Evolutionary conservation across 768 basidiomycete species (phyloP).

Genomic region (Termitomyces sp.): DNA sequence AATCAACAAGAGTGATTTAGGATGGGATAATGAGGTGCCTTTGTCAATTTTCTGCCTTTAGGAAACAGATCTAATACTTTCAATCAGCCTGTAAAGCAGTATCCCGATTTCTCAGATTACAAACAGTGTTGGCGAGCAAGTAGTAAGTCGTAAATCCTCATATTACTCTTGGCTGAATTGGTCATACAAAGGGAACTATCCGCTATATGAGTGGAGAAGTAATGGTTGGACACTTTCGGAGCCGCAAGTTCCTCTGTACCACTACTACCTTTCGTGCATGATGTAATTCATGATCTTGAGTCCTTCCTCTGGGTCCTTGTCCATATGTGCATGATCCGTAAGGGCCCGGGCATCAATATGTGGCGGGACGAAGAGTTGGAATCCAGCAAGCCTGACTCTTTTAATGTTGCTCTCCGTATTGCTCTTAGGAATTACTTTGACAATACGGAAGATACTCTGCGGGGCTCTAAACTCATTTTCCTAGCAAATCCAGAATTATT

Average conservation of each 20-base stretch:
- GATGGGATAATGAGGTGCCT: not conserved
- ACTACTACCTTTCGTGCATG: not conserved
- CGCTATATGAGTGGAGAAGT: not conserved
- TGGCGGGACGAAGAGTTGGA: not conserved
- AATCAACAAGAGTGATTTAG: not conserved
- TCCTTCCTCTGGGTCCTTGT: conserved; percentile 2
- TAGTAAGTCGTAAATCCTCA: not conserved
- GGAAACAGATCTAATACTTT: not conserved
- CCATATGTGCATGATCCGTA: not conserved
- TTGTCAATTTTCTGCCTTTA: not conserved
- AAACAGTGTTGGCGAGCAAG: not conserved
- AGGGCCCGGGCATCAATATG: not conserved
- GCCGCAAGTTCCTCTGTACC: no score
- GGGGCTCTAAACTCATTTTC: not conserved
- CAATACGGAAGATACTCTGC: not conserved
- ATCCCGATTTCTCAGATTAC: not conserved
- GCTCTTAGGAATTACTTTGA: not conserved
- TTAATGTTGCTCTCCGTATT: not conserved
- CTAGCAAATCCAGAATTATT: not conserved
- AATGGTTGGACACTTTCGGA: not conserved
- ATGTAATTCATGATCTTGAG: not conserved
- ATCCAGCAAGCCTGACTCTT: not conserved
- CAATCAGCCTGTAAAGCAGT: not conserved
- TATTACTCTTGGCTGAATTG: not conserved
- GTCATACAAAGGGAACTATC: not conserved